Evolutionary conservation across 2,329 filamentous ascomycete genomes (phyloP).

Genomic region (Clonostachys byssicola): DNA sequence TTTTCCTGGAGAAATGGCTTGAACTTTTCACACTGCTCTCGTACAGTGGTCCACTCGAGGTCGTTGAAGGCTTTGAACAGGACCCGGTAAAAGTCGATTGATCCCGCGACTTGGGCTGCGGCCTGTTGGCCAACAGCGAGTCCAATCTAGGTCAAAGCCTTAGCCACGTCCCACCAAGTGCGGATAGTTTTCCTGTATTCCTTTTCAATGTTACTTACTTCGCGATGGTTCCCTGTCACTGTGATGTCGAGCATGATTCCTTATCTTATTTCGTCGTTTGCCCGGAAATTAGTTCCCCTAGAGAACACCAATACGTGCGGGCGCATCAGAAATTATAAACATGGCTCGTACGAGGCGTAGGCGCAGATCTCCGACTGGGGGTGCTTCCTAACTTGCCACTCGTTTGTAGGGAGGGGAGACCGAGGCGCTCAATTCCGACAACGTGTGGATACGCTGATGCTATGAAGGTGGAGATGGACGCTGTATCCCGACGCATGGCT

Average conservation of each 20-base stretch:
- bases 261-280: not conserved
- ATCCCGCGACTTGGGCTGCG: conserved; percentile 16
- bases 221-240: not conserved
- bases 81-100: conserved; percentile 24
- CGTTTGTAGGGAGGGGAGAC: too few relatives aligned
- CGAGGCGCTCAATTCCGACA: too few relatives aligned
- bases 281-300: too few relatives aligned
- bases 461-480: too few relatives aligned
- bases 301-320: too few relatives aligned
- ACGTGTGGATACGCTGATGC: too few relatives aligned
- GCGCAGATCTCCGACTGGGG: too few relatives aligned
- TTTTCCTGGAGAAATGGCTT: conserved; percentile 2
- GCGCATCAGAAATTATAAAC: too few relatives aligned
- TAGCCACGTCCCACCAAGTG: not conserved
- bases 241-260: not conserved
- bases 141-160: not conserved
- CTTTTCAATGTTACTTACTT: not conserved
- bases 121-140: not conserved
- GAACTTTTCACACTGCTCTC: not conserved
- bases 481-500: too few relatives aligned
- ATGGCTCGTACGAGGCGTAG: too few relatives aligned
- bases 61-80: conserved; percentile 23
- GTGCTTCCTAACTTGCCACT: too few relatives aligned
- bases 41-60: conserved; percentile 18
- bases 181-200: not conserved